Evolutionary conservation across 2,329 filamentous ascomycete species (phyloP).

Genomic region (Alternaria brassicae): DNA sequence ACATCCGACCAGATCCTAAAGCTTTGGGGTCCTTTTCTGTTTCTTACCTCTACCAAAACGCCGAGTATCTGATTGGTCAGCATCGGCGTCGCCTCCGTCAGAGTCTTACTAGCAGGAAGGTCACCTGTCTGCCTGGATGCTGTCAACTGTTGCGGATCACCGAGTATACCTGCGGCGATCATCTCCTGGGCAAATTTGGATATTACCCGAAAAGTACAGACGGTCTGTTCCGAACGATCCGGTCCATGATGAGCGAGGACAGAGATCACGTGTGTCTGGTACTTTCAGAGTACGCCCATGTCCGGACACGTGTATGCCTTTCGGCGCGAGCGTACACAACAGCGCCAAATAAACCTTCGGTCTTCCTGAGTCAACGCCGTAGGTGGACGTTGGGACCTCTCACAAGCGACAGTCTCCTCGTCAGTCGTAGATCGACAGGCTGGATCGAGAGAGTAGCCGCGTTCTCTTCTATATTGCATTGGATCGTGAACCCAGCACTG

Average conservation of each 20-base stretch:
- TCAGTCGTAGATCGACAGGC: constrained; percentile 7
- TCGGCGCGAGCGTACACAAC: constrained; percentile 9
- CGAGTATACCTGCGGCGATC: constrained; percentile 6
- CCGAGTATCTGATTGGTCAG: constrained; percentile 12
- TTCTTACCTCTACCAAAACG: constrained; percentile 10
- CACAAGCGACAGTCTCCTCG: constrained; percentile 6
- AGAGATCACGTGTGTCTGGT: constrained; percentile 13
- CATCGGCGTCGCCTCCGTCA: constrained; percentile 10
- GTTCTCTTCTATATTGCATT: constrained; percentile 2
- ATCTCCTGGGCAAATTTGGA: constrained; percentile 4
- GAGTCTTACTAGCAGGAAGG: constrained; percentile 8
- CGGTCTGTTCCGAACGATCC: constrained; percentile 10
- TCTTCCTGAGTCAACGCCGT: constrained; percentile 12
- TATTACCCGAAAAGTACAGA: constrained; percentile 7
- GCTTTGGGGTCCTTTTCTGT: background rate
- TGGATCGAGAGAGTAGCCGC: constrained; percentile 8
- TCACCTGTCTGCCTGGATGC: constrained; percentile 12
- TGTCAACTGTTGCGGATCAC: constrained; percentile 4
- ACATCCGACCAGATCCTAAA: constrained; percentile 4
- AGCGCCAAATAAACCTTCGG: background rate
- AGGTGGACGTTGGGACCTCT: constrained; percentile 14
- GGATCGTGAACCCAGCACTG: constrained; percentile 3
- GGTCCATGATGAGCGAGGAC: constrained; percentile 13
- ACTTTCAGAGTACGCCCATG: constrained; percentile 2
- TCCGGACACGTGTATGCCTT: constrained; percentile 6